phyloP scores from a whole-genome alignment of 768 basidiomycete genomes.

The Clitopilus hobsonii region DNA sequence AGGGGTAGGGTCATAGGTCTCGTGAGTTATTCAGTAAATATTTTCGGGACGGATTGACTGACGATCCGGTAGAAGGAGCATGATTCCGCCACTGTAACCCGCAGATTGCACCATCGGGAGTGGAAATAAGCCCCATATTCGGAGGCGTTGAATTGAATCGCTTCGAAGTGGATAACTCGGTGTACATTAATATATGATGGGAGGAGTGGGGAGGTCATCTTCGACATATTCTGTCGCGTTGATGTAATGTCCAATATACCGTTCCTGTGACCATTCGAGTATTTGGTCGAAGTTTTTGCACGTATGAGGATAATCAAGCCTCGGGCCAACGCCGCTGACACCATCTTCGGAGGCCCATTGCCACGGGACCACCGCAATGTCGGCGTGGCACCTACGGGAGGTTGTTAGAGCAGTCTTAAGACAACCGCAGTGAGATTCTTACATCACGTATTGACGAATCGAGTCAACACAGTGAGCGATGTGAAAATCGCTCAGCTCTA shows the following conservation, averaged over 20 bases:
- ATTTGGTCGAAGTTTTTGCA: constrained; percentile 14
- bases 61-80: no score
- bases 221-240: background rate
- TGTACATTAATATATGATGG: background rate
- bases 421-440: constrained; percentile 5
- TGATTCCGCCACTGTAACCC: no score
- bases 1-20: no score
- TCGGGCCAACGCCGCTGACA: constrained; percentile 8
- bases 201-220: background rate
- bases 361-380: constrained; percentile 14
- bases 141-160: no score
- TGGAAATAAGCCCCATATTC: no score
- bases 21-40: no score
- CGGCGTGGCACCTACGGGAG: background rate
- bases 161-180: no score
- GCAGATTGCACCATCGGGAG: no score
- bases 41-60: no score
- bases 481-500: constrained; percentile 9
- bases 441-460: constrained; percentile 18
- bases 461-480: constrained; percentile 16
- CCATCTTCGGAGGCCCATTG: constrained; percentile 9
- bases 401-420: background rate
- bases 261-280: constrained; percentile 9
- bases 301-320: constrained; percentile 11
- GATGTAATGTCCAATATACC: background rate